Percentiles rank a stretch among this genome's conserved stretches.
Evolutionary conservation across 441 rosid genomes (phyloP).

Genomic region (Pelargonium myrrhifolium): DNA sequence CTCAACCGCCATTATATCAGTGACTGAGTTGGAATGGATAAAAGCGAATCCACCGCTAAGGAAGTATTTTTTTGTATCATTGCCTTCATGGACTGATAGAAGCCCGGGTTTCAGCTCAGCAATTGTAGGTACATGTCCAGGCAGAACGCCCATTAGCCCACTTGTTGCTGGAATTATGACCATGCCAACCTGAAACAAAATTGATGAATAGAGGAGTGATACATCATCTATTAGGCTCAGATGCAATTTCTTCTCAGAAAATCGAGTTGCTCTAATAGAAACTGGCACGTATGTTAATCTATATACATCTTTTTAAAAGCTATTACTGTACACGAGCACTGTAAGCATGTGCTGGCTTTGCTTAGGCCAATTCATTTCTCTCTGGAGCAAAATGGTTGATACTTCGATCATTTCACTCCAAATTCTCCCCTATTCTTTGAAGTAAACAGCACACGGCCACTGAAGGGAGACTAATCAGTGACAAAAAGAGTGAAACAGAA

Average conservation of each 20-base stretch:
- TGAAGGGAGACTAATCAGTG: too few species aligned
- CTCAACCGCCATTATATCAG: slow-evolving; percentile 68
- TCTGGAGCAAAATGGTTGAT: too few species aligned
- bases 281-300: too few species aligned
- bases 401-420: too few species aligned
- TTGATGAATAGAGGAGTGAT: neutral
- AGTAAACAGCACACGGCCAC: too few species aligned
- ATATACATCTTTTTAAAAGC: too few species aligned
- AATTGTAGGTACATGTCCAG: slow-evolving; percentile 81
- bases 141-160: slow-evolving; percentile 90
- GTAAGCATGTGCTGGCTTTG: too few species aligned
- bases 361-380: too few species aligned
- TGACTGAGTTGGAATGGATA: slow-evolving; percentile 72
- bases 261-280: too few species aligned
- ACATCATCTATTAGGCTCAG: neutral
- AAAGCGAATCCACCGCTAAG: slow-evolving; percentile 85
- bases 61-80: slow-evolving; percentile 50
- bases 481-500: too few species aligned
- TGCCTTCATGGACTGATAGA: slow-evolving; percentile 76
- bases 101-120: slow-evolving; percentile 84
- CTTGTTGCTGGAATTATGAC: slow-evolving; percentile 87
- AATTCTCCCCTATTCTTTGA: too few species aligned
- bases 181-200: slow-evolving; percentile 75
- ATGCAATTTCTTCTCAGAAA: neutral
- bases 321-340: too few species aligned